Conservation (phyloP, 441 rosid genomes). For the Arabidopsis lyrata region DNA sequence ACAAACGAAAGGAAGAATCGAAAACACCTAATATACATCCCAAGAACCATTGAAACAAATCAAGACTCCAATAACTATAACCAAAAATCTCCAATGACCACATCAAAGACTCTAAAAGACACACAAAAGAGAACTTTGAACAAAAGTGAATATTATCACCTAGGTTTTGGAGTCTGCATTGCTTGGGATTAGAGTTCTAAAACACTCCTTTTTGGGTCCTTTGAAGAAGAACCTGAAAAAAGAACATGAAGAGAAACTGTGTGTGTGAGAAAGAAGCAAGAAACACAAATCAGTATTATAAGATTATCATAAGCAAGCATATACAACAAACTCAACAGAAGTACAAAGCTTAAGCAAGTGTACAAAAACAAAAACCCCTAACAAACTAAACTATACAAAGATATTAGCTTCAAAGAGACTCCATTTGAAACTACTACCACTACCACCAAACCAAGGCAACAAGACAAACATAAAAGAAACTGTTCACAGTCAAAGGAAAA, state of each 20-base stretch:
- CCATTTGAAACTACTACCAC: slow-evolving; percentile 79
- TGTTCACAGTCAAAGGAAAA: slow-evolving; percentile 23
- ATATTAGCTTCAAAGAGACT: slow-evolving; percentile 90
- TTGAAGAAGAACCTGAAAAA: slow-evolving; percentile 61
- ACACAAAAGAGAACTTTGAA: slow-evolving; percentile 18
- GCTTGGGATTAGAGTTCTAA: slow-evolving; percentile 42
- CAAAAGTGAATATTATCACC: slow-evolving; percentile 54
- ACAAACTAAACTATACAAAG: slow-evolving; percentile 66
- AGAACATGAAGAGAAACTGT: slow-evolving; percentile 53
- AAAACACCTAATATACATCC: not conserved
- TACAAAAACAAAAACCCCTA: slow-evolving; percentile 42
- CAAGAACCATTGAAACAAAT: slow-evolving; percentile 11
- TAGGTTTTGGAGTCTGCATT: slow-evolving; percentile 93
- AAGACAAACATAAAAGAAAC: slow-evolving; percentile 43
- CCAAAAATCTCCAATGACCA: slow-evolving; percentile 8
- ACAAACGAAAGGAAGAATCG: not conserved
- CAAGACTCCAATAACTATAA: slow-evolving; percentile 38
- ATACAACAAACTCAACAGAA: slow-evolving; percentile 47
- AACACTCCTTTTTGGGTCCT: slow-evolving; percentile 34
- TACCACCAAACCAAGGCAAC: slow-evolving; percentile 75
- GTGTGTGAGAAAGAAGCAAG: slow-evolving; percentile 51
- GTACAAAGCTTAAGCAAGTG: slow-evolving; percentile 51
- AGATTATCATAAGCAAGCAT: slow-evolving; percentile 48
- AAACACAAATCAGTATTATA: slow-evolving; percentile 29
- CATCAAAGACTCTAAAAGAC: slow-evolving; percentile 3